A percentile compares a stretch with the other conserved stretches of the same genome.
Conservation (phyloP, 495 filamentous ascomycete species). For the Letharia columbiana region DNA sequence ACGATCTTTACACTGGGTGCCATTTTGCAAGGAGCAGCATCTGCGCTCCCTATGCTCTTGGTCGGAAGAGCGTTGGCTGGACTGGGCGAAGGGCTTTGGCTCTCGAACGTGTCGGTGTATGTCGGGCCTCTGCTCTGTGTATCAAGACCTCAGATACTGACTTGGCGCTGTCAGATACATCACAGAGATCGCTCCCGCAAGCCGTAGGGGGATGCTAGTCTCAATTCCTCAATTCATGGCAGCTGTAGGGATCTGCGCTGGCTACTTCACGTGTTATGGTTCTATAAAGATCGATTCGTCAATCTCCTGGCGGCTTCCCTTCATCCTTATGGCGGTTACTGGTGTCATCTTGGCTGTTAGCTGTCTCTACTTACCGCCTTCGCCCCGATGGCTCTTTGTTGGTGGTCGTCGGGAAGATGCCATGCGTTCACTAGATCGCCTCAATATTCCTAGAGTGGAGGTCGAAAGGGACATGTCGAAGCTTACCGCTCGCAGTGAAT, state of each 20-base stretch:
- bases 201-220: slow-evolving; percentile 43
- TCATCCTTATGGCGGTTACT: slow-evolving; percentile 33
- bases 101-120: slow-evolving; percentile 47
- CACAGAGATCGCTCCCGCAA: slow-evolving; percentile 52
- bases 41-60: slow-evolving; percentile 47
- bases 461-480: slow-evolving; percentile 37
- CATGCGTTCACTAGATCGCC: slow-evolving; percentile 32
- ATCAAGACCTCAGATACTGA: background rate
- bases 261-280: slow-evolving; percentile 59
- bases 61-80: slow-evolving; percentile 47
- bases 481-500: background rate
- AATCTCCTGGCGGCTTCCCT: slow-evolving; percentile 47
- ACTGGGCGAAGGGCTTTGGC: slow-evolving; percentile 50
- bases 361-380: slow-evolving; percentile 36
- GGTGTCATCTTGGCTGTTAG: slow-evolving; percentile 29
- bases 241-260: slow-evolving; percentile 42
- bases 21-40: no score
- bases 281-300: slow-evolving; percentile 42
- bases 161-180: slow-evolving; percentile 37
- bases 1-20: slow-evolving; percentile 48
- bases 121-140: background rate
- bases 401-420: slow-evolving; percentile 35
- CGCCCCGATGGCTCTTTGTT: slow-evolving; percentile 44
- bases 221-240: slow-evolving; percentile 49
- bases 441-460: slow-evolving; percentile 43